phyloP scores from a whole-genome alignment of 2,329 filamentous ascomycete genomes.

The Sporothrix euskadiensis region DNA sequence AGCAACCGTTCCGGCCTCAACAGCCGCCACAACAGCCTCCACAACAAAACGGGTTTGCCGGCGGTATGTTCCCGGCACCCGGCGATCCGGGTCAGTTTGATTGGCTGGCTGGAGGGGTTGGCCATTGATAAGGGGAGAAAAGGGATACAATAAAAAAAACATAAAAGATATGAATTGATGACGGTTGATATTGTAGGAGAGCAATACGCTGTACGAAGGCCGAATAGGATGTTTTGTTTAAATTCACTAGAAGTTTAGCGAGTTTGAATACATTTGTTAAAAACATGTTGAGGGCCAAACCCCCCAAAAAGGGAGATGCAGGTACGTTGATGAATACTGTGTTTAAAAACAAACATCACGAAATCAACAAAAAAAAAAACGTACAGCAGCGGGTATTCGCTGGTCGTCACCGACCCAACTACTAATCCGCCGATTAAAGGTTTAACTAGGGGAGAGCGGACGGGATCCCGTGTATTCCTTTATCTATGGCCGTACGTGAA shows the following conservation, averaged over 20 bases:
- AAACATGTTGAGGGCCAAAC: not conserved
- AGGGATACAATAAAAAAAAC: not conserved
- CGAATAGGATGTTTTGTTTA: not conserved
- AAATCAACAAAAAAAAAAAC: too few relatives aligned
- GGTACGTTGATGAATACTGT: too few relatives aligned
- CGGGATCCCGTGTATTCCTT: too few relatives aligned
- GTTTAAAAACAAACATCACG: not conserved
- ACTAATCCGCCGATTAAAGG: too few relatives aligned
- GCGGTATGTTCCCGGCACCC: slow-evolving; percentile 15
- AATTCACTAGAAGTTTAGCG: not conserved
- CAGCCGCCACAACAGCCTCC: not conserved
- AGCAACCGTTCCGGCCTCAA: not conserved
- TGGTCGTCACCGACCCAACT: too few relatives aligned
- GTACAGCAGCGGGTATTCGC: too few relatives aligned
- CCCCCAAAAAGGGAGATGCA: not conserved
- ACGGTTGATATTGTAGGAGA: not conserved
- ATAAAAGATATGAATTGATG: not conserved
- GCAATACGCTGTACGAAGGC: not conserved
- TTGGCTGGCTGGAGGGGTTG: slow-evolving; percentile 10
- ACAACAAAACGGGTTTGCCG: slow-evolving; percentile 2
- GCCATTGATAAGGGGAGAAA: not conserved
- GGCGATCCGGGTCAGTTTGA: slow-evolving; percentile 14
- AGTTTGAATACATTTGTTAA: slow-evolving; percentile 6
- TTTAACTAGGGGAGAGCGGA: too few relatives aligned
- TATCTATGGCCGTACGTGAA: too few relatives aligned